Conservation (phyloP, 2,329 filamentous ascomycete genomes). For the Chrysosporium keratinophilum region DNA sequence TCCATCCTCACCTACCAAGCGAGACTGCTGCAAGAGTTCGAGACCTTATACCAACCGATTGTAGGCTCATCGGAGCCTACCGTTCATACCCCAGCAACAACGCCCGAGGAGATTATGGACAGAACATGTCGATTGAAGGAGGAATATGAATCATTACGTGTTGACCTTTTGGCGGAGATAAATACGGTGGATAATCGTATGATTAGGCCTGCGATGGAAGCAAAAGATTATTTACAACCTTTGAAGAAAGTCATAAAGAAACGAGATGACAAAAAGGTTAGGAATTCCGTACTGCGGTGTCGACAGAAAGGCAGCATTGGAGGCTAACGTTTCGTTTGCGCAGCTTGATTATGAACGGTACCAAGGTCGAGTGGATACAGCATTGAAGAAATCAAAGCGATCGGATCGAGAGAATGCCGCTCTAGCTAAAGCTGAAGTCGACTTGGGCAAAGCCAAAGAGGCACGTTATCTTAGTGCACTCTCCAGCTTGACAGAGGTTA, state of each 20-base stretch:
- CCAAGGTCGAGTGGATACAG: constrained; percentile 58
- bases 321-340: background rate
- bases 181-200: constrained; percentile 59
- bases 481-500: background rate
- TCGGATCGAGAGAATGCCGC: constrained; percentile 63
- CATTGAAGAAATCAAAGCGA: constrained; percentile 58
- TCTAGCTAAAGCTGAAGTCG: constrained; percentile 60
- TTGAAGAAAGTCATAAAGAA: constrained; percentile 78
- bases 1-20: constrained; percentile 60
- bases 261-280: constrained; percentile 63
- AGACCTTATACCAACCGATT: constrained; percentile 66
- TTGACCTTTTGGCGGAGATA: constrained; percentile 62
- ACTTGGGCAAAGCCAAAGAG: constrained; percentile 55
- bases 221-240: constrained; percentile 57
- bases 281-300: background rate
- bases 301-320: no score
- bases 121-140: constrained; percentile 56
- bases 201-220: constrained; percentile 58
- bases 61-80: constrained; percentile 52
- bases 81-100: constrained; percentile 47
- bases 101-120: constrained; percentile 52
- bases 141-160: constrained; percentile 59
- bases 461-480: constrained; percentile 33
- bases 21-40: constrained; percentile 55
- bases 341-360: constrained; percentile 69